Percentiles rank a stretch among this genome's conserved stretches.
phyloP scores from a whole-genome alignment of 768 basidiomycete species.

The Russula earlei region DNA sequence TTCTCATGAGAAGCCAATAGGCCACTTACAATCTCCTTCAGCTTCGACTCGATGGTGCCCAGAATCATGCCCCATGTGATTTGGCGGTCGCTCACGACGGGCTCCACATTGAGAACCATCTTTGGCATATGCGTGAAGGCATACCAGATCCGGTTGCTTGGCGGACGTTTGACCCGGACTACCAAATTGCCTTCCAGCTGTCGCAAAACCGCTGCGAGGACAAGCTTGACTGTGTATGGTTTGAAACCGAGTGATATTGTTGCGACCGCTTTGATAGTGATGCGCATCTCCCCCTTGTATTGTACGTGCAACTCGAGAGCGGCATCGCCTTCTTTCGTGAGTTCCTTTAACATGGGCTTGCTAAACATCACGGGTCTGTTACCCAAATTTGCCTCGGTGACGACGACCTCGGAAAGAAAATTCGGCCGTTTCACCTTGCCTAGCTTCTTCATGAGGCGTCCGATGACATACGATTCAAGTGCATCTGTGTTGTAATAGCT shows the following conservation, averaged over 20 bases:
- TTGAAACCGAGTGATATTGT: slow-evolving; percentile 86
- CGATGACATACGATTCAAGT: slow-evolving; percentile 79
- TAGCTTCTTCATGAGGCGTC: slow-evolving; percentile 86
- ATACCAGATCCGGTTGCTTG: slow-evolving; percentile 93
- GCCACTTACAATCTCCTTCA: slow-evolving; percentile 72
- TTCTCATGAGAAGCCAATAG: background rate
- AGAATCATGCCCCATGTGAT: slow-evolving; percentile 92
- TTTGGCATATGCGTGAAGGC: slow-evolving; percentile 84
- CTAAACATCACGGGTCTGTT: slow-evolving; percentile 76
- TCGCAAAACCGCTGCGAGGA: slow-evolving; percentile 78
- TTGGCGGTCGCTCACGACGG: slow-evolving; percentile 89
- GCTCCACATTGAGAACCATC: slow-evolving; percentile 84
- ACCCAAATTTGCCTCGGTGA: slow-evolving; percentile 86
- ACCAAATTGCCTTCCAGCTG: slow-evolving; percentile 88
- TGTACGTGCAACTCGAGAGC: slow-evolving; percentile 76
- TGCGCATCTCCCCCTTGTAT: slow-evolving; percentile 82
- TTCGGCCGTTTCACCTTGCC: slow-evolving; percentile 83
- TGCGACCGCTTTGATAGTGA: slow-evolving; percentile 84
- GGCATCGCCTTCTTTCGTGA: slow-evolving; percentile 90
- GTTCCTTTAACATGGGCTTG: slow-evolving; percentile 97
- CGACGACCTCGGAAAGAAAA: slow-evolving; percentile 76
- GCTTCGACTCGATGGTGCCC: slow-evolving; percentile 76
- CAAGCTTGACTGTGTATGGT: slow-evolving; percentile 82
- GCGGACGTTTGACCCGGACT: slow-evolving; percentile 87
- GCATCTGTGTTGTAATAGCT: slow-evolving; percentile 77